Base-by-base conservation (phyloP, 2,329 filamentous ascomycete species). In the Herpotrichia juniperi region DNA sequence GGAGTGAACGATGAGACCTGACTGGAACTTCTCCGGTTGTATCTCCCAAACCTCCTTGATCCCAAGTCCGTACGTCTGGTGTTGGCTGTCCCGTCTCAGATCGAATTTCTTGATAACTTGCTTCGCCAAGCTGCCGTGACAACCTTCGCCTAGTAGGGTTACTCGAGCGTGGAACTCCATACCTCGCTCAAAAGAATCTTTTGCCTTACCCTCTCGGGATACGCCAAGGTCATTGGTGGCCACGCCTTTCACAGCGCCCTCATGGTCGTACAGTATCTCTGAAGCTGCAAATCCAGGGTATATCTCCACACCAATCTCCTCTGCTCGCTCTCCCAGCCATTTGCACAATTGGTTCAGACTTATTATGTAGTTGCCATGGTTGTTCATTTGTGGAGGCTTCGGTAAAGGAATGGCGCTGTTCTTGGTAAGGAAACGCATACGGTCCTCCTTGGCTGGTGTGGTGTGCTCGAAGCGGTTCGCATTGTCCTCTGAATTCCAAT, bases 11-110 rank as follows among this genome's bases (percentile, higher is more conserved):
- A 97, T 85, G 61, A 93, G 81, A 47, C 94, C 94, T 68, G 89
- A 89, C 55, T 88, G 82, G 76, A 97, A 97, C 76, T 96, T 97
- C 64, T 90, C 91, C 0, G 94, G 92, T 64, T 92, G 85, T 26
- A 99, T 83, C 75, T 99, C 94, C 94, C 94, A 99, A 0, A 99
- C 90, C 74, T 99, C 94, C 76, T 99, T 99, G 63, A 97, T 78
- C 24, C 94, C 94, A 7, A 99, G 80, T 16, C 89, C 94, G 71
- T 99, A 99, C 2, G 94, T 99, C 77, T 99, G 94, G 50, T 90
- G 90, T 72, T 96, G 88, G 76, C 90, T 93, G 64, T 97, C 90
- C 56, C 88, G 83, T 56, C 94, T 85, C 54, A 99, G 79, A 68
- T 97, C 91, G 63, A 91, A 99, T 72, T 96, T 96, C 75, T 93